Evolutionary conservation across 225 moss, liverwort and hornwort species (phyloP).

Genomic region (Straminergon stramineum): DNA sequence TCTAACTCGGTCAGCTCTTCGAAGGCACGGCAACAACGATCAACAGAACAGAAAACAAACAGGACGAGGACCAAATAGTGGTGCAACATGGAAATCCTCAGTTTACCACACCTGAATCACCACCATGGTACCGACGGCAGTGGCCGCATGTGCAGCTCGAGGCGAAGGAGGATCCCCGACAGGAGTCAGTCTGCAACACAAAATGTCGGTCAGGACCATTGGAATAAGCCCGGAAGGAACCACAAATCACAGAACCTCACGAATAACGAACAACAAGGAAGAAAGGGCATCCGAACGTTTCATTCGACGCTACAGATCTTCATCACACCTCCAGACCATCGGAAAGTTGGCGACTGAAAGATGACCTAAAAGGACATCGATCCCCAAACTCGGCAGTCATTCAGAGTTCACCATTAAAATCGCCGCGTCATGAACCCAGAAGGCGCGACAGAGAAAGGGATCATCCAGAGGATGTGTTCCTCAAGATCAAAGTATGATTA

Average conservation of each 20-base stretch:
- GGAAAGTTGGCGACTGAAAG: background rate
- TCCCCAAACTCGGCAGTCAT: background rate
- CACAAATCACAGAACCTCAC: background rate
- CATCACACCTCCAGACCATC: background rate
- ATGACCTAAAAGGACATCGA: background rate
- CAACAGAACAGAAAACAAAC: background rate
- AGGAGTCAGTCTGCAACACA: constrained; percentile 38
- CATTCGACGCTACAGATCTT: background rate
- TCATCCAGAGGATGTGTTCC: background rate
- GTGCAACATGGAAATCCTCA: background rate
- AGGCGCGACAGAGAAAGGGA: background rate
- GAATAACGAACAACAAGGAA: background rate
- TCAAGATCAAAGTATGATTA: background rate
- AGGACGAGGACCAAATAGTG: background rate
- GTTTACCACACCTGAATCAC: constrained; percentile 50
- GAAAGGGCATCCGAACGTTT: background rate
- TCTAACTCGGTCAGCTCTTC: constrained; percentile 13
- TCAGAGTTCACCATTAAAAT: background rate
- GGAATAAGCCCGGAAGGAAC: background rate
- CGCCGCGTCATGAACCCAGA: background rate
- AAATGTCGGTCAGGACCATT: background rate
- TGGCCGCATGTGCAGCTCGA: constrained; percentile 65
- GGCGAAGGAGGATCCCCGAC: constrained; percentile 74
- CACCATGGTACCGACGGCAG: constrained; percentile 67
- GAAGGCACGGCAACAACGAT: background rate